Percentiles rank a stretch among this genome's conserved stretches.
Conservation (phyloP, 805 yeast species). For the Tanozyma kutaoensis region DNA sequence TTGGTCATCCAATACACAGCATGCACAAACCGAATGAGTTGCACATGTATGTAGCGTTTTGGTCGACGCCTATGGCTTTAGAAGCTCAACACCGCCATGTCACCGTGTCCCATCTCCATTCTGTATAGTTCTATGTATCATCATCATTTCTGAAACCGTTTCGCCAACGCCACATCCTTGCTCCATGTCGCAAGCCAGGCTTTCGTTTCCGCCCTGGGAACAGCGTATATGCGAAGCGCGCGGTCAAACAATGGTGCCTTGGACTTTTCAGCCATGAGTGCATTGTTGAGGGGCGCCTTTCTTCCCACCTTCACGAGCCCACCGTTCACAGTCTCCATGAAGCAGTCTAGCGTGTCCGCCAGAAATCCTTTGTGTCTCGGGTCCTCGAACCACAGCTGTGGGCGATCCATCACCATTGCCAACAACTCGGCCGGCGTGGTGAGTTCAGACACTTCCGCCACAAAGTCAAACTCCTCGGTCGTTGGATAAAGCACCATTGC, state of each 20-base stretch:
- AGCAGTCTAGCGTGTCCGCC: conserved; percentile 50
- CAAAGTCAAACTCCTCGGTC: conserved; percentile 69
- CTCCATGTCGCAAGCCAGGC: conserved; percentile 61
- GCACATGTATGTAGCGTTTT: too few relatives aligned
- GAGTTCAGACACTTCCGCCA: conserved; percentile 64
- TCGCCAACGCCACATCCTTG: conserved; percentile 44
- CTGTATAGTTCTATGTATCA: too few relatives aligned
- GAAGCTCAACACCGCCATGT: too few relatives aligned
- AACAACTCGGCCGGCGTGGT: conserved; percentile 53
- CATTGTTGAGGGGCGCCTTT: conserved; percentile 51
- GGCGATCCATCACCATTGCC: conserved; percentile 45
- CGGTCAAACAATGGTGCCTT: conserved; percentile 68
- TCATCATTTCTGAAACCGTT: too few relatives aligned
- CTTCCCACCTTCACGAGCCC: conserved; percentile 81
- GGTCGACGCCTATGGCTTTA: too few relatives aligned
- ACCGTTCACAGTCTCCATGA: conserved; percentile 71
- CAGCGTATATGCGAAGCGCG: conserved; percentile 58
- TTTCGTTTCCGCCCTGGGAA: conserved; percentile 56
- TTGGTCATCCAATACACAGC: too few relatives aligned
- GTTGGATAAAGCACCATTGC: conserved; percentile 74
- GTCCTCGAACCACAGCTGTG: conserved; percentile 53
- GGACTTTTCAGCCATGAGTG: conserved; percentile 48
- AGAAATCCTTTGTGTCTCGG: conserved; percentile 51
- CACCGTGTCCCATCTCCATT: too few relatives aligned
- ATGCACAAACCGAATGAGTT: too few relatives aligned